Evolutionary conservation across 768 basidiomycete genomes (phyloP).

Genomic region (Amanita fuliginea): DNA sequence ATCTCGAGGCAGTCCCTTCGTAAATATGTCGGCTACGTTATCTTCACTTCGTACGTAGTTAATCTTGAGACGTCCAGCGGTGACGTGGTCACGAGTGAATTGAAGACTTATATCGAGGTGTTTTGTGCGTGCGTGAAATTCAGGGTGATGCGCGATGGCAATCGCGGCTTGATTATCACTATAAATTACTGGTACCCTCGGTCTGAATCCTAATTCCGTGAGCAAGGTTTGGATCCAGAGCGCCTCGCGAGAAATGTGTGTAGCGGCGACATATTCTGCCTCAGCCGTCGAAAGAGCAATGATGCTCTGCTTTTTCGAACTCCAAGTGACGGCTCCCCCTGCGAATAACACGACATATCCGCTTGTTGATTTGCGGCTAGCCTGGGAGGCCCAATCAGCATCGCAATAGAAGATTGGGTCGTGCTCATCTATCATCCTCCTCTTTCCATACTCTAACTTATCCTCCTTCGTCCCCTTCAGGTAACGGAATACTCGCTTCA

Average conservation of each 20-base stretch:
- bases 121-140: conserved; percentile 14
- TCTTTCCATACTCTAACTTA: conserved; percentile 10
- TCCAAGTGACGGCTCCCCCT: conserved; percentile 15
- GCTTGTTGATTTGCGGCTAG: conserved; percentile 8
- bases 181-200: conserved; percentile 2
- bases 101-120: conserved; percentile 13
- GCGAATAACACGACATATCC: conserved; percentile 8
- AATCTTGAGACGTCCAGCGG: neutral
- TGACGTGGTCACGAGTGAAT: conserved; percentile 9
- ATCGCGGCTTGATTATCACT: conserved; percentile 13
- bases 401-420: conserved; percentile 7
- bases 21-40: conserved; percentile 12
- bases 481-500: conserved; percentile 30
- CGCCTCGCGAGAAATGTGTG: conserved; percentile 17
- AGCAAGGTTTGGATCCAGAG: conserved; percentile 14
- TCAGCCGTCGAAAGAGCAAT: conserved; percentile 12
- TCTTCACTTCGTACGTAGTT: neutral
- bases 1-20: conserved; percentile 9
- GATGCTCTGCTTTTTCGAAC: conserved; percentile 21
- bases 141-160: conserved; percentile 10
- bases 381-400: conserved; percentile 8
- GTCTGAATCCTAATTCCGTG: conserved; percentile 7
- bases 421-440: conserved; percentile 1
- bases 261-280: conserved; percentile 29
- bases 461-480: conserved; percentile 17